Evolutionary conservation across 805 yeast genomes (phyloP).

Genomic region (Teunomyces pallodes): DNA sequence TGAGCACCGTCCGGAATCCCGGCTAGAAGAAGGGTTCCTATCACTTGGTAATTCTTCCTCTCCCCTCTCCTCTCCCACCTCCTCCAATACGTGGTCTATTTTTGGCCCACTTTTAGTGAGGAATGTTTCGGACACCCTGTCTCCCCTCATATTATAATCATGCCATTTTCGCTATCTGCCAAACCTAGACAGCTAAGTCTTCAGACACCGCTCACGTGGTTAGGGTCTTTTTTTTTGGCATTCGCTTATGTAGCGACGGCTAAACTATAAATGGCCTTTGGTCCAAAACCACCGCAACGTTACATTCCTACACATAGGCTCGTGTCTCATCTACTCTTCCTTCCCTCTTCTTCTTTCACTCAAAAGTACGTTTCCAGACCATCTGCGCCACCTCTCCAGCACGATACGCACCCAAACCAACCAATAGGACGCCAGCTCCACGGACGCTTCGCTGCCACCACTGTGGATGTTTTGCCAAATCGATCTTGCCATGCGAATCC

Average conservation of each 20-base stretch:
- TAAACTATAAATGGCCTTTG: neutral
- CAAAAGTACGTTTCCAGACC: conserved; percentile 8
- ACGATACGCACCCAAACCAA: conserved; percentile 58
- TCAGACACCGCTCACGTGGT: neutral
- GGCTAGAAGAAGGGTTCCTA: neutral
- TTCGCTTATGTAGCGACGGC: neutral
- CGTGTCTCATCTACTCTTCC: too few species aligned
- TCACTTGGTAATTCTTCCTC: neutral
- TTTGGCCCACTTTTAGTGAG: neutral
- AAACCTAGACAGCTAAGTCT: too few species aligned
- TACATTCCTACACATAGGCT: neutral
- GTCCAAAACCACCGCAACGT: neutral
- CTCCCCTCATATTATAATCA: neutral
- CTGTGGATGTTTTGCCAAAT: conserved; percentile 38
- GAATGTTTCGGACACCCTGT: neutral
- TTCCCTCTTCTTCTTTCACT: neutral
- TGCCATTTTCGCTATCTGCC: neutral
- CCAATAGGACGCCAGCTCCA: conserved; percentile 50
- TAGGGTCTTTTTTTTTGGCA: neutral
- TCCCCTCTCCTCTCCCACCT: too few species aligned
- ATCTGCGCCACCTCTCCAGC: conserved; percentile 52
- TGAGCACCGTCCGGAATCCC: neutral
- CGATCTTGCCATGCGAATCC: conserved; percentile 40
- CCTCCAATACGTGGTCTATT: neutral
- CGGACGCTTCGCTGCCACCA: conserved; percentile 65